A percentile compares a stretch with the other conserved stretches of the same genome.
These are phyloP conservation scores for Ziziphus jujuba DNA, from an alignment of 306 rosid genomes.

Conservation along the genomic window DNA sequence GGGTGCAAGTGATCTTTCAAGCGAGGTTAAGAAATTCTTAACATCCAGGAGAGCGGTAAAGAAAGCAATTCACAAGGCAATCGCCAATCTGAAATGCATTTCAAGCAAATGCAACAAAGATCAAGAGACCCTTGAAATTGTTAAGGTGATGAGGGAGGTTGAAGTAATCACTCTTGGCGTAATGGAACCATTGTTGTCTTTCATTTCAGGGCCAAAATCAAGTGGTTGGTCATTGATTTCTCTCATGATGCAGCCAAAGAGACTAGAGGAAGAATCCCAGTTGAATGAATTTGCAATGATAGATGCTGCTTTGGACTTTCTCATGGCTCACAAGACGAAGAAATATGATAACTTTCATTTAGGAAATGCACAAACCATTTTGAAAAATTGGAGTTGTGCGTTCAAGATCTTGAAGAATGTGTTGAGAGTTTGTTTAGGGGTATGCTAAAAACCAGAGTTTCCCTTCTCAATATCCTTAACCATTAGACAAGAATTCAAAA, in stretches of 20 bases:
- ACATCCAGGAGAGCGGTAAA: constrained; percentile 30
- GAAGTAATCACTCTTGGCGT: constrained; percentile 13
- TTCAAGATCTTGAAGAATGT: constrained; percentile 17
- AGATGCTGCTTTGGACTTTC: too few relatives aligned
- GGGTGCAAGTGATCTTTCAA: constrained; percentile 1
- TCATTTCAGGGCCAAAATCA: constrained; percentile 17
- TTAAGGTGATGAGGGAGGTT: constrained; percentile 19
- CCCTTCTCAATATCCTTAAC: constrained; percentile 37
- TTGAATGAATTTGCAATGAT: too few relatives aligned
- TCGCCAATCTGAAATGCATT: neutral
- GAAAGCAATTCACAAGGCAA: constrained; percentile 15
- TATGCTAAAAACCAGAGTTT: constrained; percentile 42
- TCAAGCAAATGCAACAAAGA: neutral
- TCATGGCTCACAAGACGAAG: too few relatives aligned
- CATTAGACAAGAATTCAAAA: constrained; percentile 5
- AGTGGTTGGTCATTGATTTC: too few relatives aligned
- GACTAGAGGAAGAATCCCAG: too few relatives aligned
- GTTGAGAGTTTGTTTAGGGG: constrained; percentile 23
- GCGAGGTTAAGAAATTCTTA: constrained; percentile 22
- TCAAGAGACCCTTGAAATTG: neutral
- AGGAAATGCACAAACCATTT: neutral
- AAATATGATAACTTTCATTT: too few relatives aligned
- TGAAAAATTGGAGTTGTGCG: constrained; percentile 15
- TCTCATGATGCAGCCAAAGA: too few relatives aligned
- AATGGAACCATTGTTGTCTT: constrained; percentile 31